Base-by-base conservation (phyloP, 1,284 basidiomycete species). In the Irpex sp. region DNA sequence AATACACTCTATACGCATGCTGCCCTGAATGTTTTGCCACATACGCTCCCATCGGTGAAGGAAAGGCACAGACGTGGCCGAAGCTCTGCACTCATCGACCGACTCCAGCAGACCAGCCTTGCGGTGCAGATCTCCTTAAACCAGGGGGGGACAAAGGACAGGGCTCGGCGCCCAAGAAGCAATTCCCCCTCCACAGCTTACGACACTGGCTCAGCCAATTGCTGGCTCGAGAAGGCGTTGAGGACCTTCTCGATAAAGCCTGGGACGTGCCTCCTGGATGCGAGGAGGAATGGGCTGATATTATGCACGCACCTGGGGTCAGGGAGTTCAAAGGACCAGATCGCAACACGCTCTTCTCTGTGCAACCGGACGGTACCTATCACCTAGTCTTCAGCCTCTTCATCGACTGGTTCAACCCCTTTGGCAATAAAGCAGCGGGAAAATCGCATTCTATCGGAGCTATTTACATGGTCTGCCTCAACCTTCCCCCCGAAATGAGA, bases 321-420 rank as follows among this genome's bases (percentile, higher is more conserved):
- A 48, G 54, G 4, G 15, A 60, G 8, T 67, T 67, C 55, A n/a
- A 21, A 19, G 49, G 49, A n/a, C 49, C 49, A 15, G 49, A 51
- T 17, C 8, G 19, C 8, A 21, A 51, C 13, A 51, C 19, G 8
- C 49, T 51, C 17, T 51, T 51, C 19, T 51, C 49, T 17, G n/a
- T 17, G 11, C 49, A 51, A 19, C 19, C 49, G 8, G 17, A 51
- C 49, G 49, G 49, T 8, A n/a, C 49, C 19, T 8, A n/a, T 2
- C 63, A 69, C 44, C 67, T 73, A 1, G 64, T 71, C 2, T 74
- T 74, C 64, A 66, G 64, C n/a, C 62, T 73, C 1, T 72, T 65
- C 62, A 58, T 74, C 3, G 73, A 75, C 58, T 70, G 69, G 66
- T 73, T 73, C 64, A 73, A 74, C 62, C 73, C 74, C 4, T 67